A percentile compares a stretch with the other conserved stretches of the same genome.
Evolutionary conservation across 2,329 filamentous ascomycete genomes (phyloP).

Genomic region (Monosporascus sp.): DNA sequence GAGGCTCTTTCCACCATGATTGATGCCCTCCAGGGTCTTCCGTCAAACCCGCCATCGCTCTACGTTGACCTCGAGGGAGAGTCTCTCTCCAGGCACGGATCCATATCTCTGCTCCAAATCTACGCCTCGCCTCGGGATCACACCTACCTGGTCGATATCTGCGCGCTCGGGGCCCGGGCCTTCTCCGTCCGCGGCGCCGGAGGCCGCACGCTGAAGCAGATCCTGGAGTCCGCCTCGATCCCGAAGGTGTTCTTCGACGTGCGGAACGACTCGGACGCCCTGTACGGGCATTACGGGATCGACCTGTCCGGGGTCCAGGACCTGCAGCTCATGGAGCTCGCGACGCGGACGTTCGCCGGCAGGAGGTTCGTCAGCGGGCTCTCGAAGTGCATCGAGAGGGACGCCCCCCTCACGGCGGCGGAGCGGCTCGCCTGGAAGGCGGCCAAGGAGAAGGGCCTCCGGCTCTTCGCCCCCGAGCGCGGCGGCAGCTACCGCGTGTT

Average conservation of each 20-base stretch:
- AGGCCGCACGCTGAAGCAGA: constrained; percentile 25
- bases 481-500: constrained; percentile 45
- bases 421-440: constrained; percentile 23
- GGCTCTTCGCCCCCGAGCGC: constrained; percentile 33
- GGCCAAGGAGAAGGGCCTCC: constrained; percentile 30
- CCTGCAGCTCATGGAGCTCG: constrained; percentile 53
- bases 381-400: constrained; percentile 25
- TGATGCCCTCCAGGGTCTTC: constrained; percentile 17
- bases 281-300: constrained; percentile 42
- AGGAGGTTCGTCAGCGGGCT: constrained; percentile 18
- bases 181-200: constrained; percentile 27
- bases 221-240: constrained; percentile 39
- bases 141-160: constrained; percentile 41
- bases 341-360: constrained; percentile 5
- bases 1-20: constrained; percentile 9
- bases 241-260: constrained; percentile 55
- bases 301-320: constrained; percentile 40
- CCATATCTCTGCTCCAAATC: constrained; percentile 40
- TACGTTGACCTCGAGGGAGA: constrained; percentile 46
- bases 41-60: constrained; percentile 28
- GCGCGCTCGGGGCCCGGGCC: constrained; percentile 27
- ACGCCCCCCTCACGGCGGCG: constrained; percentile 9
- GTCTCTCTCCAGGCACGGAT: constrained; percentile 36
- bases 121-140: constrained; percentile 23
- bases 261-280: constrained; percentile 51